Conservation (phyloP, 2,329 filamentous ascomycete species). For the Cucurbitaria berberidis region DNA sequence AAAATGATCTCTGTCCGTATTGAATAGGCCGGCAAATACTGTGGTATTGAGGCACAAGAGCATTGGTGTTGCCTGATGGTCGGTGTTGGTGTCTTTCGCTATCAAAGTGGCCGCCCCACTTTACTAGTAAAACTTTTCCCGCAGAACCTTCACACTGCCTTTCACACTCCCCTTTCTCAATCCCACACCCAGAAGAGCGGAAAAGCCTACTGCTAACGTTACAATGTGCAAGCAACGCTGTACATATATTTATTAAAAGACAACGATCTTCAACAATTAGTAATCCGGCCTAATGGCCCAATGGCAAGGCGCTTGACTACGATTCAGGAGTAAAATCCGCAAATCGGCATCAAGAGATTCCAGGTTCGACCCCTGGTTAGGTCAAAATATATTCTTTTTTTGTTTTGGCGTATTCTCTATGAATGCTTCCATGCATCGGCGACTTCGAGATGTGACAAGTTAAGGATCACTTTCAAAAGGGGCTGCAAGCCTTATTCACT, state of each 20-base stretch:
- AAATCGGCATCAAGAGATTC: constrained; percentile 5
- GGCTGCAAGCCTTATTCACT: no score
- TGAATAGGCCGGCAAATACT: not conserved
- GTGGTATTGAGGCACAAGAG: not conserved
- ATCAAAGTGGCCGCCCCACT: not conserved
- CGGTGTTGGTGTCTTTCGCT: not conserved
- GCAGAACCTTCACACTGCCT: not conserved
- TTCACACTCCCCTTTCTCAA: not conserved
- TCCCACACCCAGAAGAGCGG: not conserved
- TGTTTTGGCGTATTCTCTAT: no score
- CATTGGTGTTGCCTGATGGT: not conserved
- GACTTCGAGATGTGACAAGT: no score
- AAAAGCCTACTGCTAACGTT: not conserved
- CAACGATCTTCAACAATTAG: not conserved
- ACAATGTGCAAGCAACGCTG: no score
- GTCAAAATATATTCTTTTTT: not conserved
- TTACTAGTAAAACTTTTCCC: not conserved
- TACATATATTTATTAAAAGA: not conserved
- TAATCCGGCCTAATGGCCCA: constrained; percentile 54
- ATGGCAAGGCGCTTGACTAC: constrained; percentile 66
- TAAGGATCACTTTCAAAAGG: no score
- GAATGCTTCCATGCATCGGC: no score
- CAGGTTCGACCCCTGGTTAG: constrained; percentile 4
- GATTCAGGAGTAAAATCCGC: constrained; percentile 33
- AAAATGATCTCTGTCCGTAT: not conserved